These are phyloP conservation scores for Sarocladiaceae sp. DNA, from an alignment of 2,329 filamentous ascomycete genomes.

Conservation along the genomic window DNA sequence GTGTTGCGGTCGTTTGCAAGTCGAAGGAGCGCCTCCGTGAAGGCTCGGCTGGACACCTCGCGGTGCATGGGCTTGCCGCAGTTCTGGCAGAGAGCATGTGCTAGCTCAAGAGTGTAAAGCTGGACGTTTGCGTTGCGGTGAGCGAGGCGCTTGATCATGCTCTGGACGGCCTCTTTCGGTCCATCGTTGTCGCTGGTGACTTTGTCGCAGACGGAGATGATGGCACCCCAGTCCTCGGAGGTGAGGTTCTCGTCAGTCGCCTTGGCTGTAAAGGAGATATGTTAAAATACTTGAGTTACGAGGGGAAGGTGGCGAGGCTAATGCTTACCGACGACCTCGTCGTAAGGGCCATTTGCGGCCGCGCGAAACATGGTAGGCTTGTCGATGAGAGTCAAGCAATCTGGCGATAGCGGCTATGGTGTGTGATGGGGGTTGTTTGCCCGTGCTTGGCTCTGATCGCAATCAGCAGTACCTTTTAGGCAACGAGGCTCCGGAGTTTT, in stretches of 20 bases:
- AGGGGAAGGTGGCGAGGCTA: background rate
- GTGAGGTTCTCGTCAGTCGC: constrained; percentile 98
- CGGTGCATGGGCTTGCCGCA: constrained; percentile 83
- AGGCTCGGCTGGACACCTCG: constrained; percentile 84
- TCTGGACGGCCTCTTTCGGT: constrained; percentile 80
- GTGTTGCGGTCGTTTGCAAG: constrained; percentile 93
- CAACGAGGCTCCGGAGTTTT: background rate
- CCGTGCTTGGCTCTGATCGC: background rate
- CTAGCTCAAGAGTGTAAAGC: constrained; percentile 90
- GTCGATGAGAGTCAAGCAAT: background rate
- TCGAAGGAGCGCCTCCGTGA: constrained; percentile 88
- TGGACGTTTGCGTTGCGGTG: constrained; percentile 96
- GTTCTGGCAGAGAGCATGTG: constrained; percentile 88
- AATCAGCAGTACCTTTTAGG: background rate
- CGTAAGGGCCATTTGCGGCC: constrained; percentile 53
- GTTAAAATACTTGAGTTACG: constrained; percentile 8
- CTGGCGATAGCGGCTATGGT: background rate
- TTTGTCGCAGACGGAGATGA: constrained; percentile 61
- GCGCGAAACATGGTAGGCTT: constrained; percentile 52
- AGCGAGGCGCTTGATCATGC: constrained; percentile 86
- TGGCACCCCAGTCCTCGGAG: constrained; percentile 66
- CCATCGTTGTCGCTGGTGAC: constrained; percentile 50
- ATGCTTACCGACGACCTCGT: constrained; percentile 53
- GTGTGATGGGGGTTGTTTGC: background rate
- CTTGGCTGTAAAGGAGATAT: constrained; percentile 42